phyloP scores from a whole-genome alignment of 306 rosid species.

The Psophocarpus tetragonolobus region DNA sequence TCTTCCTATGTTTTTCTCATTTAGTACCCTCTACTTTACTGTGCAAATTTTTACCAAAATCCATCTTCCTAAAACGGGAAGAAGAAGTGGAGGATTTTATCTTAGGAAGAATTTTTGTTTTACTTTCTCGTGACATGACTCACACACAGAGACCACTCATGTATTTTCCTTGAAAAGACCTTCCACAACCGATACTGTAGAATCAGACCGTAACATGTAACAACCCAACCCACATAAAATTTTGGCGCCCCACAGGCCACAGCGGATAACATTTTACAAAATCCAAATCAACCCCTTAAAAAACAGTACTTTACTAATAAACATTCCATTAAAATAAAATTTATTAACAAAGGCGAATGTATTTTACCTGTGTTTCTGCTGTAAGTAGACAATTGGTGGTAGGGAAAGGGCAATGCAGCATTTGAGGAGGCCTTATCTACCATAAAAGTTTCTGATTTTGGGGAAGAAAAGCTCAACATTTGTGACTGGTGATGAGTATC shows the following conservation, averaged over 20 bases:
- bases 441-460: constrained; percentile 55
- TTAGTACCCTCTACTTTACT: constrained; percentile 33
- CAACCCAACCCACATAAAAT: constrained; percentile 27
- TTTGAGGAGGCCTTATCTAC: constrained; percentile 33
- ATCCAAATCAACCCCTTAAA: constrained; percentile 1
- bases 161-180: constrained; percentile 69
- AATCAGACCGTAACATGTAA: constrained; percentile 45
- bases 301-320: not conserved
- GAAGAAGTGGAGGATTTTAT: not conserved
- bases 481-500: constrained; percentile 55
- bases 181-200: constrained; percentile 44
- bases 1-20: constrained; percentile 44
- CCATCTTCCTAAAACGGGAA: constrained; percentile 42
- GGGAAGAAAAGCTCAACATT: constrained; percentile 80
- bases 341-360: too few species aligned
- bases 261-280: constrained; percentile 23
- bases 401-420: constrained; percentile 40
- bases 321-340: not conserved
- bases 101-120: constrained; percentile 25
- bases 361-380: constrained; percentile 57
- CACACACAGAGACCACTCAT: constrained; percentile 39
- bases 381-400: constrained; percentile 41
- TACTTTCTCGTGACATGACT: constrained; percentile 60
- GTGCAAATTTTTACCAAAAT: constrained; percentile 34
- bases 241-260: constrained; percentile 31